Evolutionary conservation across 2,329 filamentous ascomycete genomes (phyloP).

Genomic region (Cytospora leucostoma): DNA sequence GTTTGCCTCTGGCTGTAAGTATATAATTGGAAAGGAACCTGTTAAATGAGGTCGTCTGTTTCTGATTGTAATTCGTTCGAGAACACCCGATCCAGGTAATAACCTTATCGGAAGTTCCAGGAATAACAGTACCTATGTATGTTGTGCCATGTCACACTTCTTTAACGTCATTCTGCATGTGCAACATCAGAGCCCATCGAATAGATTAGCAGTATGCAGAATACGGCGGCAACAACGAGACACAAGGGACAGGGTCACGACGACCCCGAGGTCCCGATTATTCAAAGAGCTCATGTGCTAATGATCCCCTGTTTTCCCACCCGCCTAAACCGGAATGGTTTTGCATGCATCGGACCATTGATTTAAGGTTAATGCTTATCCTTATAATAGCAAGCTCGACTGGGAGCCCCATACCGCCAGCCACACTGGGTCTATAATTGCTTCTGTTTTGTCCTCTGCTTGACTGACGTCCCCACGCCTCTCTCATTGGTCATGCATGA

Average conservation of each 20-base stretch:
- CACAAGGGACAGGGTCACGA: not conserved
- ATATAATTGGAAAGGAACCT: too few relatives aligned
- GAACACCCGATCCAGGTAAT: too few relatives aligned
- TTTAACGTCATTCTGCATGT: not conserved
- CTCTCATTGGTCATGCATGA: too few relatives aligned
- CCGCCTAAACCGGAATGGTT: not conserved
- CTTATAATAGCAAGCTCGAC: not conserved
- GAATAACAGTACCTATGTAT: not conserved
- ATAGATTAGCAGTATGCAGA: not conserved
- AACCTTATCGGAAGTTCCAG: not conserved
- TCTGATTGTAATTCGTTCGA: too few relatives aligned
- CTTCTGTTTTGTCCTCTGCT: too few relatives aligned
- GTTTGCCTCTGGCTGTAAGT: too few relatives aligned
- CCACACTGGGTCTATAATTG: not conserved
- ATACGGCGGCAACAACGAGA: not conserved
- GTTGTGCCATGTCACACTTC: not conserved
- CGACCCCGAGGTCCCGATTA: not conserved
- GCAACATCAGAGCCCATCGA: not conserved
- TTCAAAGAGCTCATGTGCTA: not conserved
- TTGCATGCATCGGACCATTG: not conserved
- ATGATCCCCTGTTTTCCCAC: not conserved
- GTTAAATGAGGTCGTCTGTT: not conserved
- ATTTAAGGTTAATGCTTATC: not conserved
- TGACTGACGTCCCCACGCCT: too few relatives aligned
- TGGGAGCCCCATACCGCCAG: not conserved